These are phyloP conservation scores for Fusarium vanettenii DNA, from an alignment of 2,329 filamentous ascomycete genomes.

Conservation along the genomic window DNA sequence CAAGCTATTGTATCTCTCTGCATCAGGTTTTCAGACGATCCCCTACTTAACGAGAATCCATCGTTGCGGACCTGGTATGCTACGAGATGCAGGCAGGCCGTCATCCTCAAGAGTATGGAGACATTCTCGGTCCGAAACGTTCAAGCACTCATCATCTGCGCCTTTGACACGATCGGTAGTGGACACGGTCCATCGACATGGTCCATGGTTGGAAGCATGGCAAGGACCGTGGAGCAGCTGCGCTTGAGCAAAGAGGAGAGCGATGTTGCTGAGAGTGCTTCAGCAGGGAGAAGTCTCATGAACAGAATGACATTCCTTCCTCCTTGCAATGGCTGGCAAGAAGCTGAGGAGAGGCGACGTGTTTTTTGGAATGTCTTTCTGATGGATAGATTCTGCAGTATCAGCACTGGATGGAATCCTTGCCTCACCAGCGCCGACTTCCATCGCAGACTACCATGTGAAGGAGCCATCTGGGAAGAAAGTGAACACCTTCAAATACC, in stretches of 20 bases:
- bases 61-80: conserved; percentile 36
- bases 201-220: conserved; percentile 53
- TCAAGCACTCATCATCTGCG: conserved; percentile 50
- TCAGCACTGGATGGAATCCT: conserved; percentile 51
- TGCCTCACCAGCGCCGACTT: conserved; percentile 51
- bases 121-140: conserved; percentile 50
- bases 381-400: conserved; percentile 54
- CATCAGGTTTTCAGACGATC: conserved; percentile 43
- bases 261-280: conserved; percentile 29
- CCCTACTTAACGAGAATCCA: conserved; percentile 38
- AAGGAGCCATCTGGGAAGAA: conserved; percentile 53
- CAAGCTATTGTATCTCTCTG: conserved; percentile 50
- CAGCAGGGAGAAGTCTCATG: conserved; percentile 46
- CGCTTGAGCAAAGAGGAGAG: conserved; percentile 51
- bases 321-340: conserved; percentile 47
- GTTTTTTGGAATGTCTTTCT: conserved; percentile 57
- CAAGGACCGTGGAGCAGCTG: conserved; percentile 53
- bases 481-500: conserved; percentile 50
- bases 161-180: conserved; percentile 51
- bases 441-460: conserved; percentile 52
- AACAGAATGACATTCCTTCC: conserved; percentile 46
- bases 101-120: conserved; percentile 49
- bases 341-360: conserved; percentile 52
- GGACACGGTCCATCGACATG: conserved; percentile 50
- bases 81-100: conserved; percentile 45